A percentile compares a stretch with the other conserved stretches of the same genome.
These are phyloP conservation scores for Teunomyces kruisii DNA, from an alignment of 805 yeast species.

Conservation along the genomic window DNA sequence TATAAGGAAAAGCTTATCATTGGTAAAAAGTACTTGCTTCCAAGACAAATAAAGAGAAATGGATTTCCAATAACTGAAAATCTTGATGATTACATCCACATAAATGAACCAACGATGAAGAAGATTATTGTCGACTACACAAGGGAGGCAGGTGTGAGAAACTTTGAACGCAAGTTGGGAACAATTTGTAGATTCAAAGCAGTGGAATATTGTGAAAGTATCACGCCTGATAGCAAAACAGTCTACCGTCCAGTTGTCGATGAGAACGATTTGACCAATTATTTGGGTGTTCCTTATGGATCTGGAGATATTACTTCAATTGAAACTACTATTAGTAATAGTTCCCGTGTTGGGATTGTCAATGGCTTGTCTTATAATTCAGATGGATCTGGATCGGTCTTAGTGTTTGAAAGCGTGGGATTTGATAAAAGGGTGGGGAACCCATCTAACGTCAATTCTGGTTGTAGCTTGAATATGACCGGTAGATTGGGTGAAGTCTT, in stretches of 20 bases:
- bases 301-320: slow-evolving; percentile 31
- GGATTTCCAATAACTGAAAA: slow-evolving; percentile 47
- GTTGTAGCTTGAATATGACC: slow-evolving; percentile 57
- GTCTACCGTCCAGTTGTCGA: slow-evolving; percentile 43
- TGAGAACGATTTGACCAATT: slow-evolving; percentile 58
- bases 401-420: slow-evolving; percentile 75
- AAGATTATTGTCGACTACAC: slow-evolving; percentile 69
- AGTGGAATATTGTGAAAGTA: slow-evolving; percentile 54
- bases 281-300: slow-evolving; percentile 63
- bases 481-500: slow-evolving; percentile 83
- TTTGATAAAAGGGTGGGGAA: slow-evolving; percentile 45
- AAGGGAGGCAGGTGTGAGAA: slow-evolving; percentile 84
- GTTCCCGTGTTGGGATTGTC: slow-evolving; percentile 61
- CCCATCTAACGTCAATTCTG: slow-evolving; percentile 22
- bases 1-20: slow-evolving; percentile 73
- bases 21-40: slow-evolving; percentile 65
- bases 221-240: slow-evolving; percentile 15
- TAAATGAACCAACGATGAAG: slow-evolving; percentile 56
- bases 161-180: slow-evolving; percentile 71
- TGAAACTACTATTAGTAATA: slow-evolving; percentile 39
- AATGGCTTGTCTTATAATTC: slow-evolving; percentile 87
- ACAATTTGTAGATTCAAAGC: slow-evolving; percentile 81
- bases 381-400: slow-evolving; percentile 80
- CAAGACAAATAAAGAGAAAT: slow-evolving; percentile 69
- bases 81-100: slow-evolving; percentile 37